phyloP scores from a whole-genome alignment of 2,329 filamentous ascomycete species.

The Pseudogymnoascus sp. region DNA sequence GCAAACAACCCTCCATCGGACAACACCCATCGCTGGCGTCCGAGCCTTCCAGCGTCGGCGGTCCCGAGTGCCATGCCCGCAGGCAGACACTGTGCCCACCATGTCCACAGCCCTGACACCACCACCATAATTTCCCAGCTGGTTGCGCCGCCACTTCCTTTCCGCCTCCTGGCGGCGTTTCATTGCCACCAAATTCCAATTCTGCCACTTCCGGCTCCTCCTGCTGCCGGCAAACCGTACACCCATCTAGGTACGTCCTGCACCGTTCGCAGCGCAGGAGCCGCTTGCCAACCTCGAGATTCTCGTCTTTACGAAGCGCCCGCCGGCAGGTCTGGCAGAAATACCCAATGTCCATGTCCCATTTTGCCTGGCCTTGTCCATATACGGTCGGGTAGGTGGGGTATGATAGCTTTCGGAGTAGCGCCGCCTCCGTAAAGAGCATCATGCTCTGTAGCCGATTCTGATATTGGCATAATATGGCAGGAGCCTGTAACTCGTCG shows the following conservation, averaged over 20 bases:
- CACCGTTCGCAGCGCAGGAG: slow-evolving; percentile 55
- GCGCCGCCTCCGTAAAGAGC: slow-evolving; percentile 51
- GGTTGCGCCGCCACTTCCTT: slow-evolving; percentile 4
- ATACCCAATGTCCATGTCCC: slow-evolving; percentile 43
- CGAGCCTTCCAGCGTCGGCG: slow-evolving; percentile 18
- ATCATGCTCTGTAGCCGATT: slow-evolving; percentile 49
- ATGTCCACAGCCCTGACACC: slow-evolving; percentile 53
- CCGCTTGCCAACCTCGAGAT: slow-evolving; percentile 30
- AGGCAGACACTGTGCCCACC: slow-evolving; percentile 54
- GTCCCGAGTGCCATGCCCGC: slow-evolving; percentile 45
- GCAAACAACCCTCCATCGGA: slow-evolving; percentile 56
- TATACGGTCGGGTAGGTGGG: slow-evolving; percentile 48
- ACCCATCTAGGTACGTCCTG: slow-evolving; percentile 42
- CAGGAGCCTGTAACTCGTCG: slow-evolving; percentile 45
- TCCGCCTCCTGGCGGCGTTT: slow-evolving; percentile 9
- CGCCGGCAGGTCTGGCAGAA: slow-evolving; percentile 44
- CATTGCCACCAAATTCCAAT: slow-evolving; percentile 26
- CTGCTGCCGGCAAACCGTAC: slow-evolving; percentile 48
- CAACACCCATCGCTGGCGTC: slow-evolving; percentile 47
- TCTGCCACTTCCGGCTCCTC: slow-evolving; percentile 34
- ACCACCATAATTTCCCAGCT: slow-evolving; percentile 43
- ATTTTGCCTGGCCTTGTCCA: slow-evolving; percentile 43
- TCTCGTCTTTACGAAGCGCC: slow-evolving; percentile 40
- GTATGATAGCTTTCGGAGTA: slow-evolving; percentile 50
- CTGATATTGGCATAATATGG: slow-evolving; percentile 52